phyloP scores from a whole-genome alignment of 1,284 basidiomycete species.

The Microbotryomycetes sp. region DNA sequence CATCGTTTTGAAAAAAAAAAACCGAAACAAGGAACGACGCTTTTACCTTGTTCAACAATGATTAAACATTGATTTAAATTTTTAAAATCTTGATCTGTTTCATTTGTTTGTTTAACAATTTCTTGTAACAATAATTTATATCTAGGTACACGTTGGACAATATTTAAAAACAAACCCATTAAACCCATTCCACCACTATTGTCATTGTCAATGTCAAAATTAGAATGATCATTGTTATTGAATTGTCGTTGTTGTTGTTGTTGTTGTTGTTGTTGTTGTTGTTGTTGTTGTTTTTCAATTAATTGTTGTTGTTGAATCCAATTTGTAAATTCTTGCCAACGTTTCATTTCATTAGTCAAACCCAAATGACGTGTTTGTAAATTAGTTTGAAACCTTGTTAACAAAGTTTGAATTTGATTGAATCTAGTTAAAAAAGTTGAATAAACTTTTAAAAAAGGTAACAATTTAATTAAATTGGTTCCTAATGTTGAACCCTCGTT shows the following conservation, averaged over 20 bases:
- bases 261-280: no score
- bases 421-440: slow-evolving; percentile 74
- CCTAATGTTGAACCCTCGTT: slow-evolving; percentile 22
- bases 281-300: neutral
- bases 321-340: slow-evolving; percentile 50
- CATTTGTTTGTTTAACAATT: slow-evolving; percentile 58
- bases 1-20: neutral
- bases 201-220: slow-evolving; percentile 55
- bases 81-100: slow-evolving; percentile 57
- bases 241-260: no score
- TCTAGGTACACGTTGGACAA: slow-evolving; percentile 77
- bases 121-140: slow-evolving; percentile 73
- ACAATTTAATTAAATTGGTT: slow-evolving; percentile 56
- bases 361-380: neutral
- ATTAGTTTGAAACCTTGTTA: slow-evolving; percentile 47
- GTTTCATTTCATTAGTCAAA: slow-evolving; percentile 2
- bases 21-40: no score
- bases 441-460: slow-evolving; percentile 70
- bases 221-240: slow-evolving; percentile 37
- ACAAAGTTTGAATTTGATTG: slow-evolving; percentile 55
- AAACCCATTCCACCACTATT: slow-evolving; percentile 66
- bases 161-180: slow-evolving; percentile 73
- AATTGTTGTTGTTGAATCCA: slow-evolving; percentile 51
- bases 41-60: slow-evolving; percentile 67
- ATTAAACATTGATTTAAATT: slow-evolving; percentile 56